Percentiles rank a stretch among this genome's conserved stretches.
Conservation (phyloP, 2,329 filamentous ascomycete species). For the Monosporascus sp. region DNA sequence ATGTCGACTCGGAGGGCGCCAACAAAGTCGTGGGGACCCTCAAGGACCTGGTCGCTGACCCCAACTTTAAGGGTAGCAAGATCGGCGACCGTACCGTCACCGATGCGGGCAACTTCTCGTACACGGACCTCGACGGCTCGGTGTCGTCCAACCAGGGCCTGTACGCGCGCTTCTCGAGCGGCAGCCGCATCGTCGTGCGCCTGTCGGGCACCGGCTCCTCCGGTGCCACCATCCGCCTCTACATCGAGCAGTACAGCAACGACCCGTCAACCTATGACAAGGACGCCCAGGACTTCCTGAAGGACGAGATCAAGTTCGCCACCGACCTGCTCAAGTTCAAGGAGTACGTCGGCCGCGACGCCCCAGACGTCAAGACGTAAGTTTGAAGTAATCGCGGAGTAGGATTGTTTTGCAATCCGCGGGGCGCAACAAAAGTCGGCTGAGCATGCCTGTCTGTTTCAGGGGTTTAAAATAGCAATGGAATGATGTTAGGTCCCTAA, state of each 20-base stretch:
- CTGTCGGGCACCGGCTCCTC: slow-evolving; percentile 93
- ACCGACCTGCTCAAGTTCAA: slow-evolving; percentile 85
- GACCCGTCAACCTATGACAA: slow-evolving; percentile 72
- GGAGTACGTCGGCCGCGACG: slow-evolving; percentile 84
- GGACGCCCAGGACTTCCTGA: slow-evolving; percentile 90
- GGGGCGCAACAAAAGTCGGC: too few species aligned
- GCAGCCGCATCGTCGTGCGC: slow-evolving; percentile 90
- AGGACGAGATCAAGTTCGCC: slow-evolving; percentile 81
- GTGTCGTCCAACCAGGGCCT: slow-evolving; percentile 95
- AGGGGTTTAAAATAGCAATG: too few species aligned
- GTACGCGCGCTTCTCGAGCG: slow-evolving; percentile 89
- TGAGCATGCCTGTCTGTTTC: too few species aligned
- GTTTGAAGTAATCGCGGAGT: not conserved
- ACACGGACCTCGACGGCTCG: slow-evolving; percentile 97
- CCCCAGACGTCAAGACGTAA: slow-evolving; percentile 96
- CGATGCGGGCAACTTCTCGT: slow-evolving; percentile 93
- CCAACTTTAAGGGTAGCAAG: slow-evolving; percentile 73
- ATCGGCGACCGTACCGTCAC: slow-evolving; percentile 74
- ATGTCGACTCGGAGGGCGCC: slow-evolving; percentile 85
- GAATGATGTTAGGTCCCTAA: too few species aligned
- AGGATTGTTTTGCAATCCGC: too few species aligned
- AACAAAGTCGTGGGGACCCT: slow-evolving; percentile 84
- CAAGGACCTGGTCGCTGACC: slow-evolving; percentile 68
- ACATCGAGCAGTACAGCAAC: slow-evolving; percentile 91
- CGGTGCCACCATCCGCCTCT: slow-evolving; percentile 92